Conservation (phyloP, 176 grass and related monocot genomes). For the Pontederia paniculata region DNA sequence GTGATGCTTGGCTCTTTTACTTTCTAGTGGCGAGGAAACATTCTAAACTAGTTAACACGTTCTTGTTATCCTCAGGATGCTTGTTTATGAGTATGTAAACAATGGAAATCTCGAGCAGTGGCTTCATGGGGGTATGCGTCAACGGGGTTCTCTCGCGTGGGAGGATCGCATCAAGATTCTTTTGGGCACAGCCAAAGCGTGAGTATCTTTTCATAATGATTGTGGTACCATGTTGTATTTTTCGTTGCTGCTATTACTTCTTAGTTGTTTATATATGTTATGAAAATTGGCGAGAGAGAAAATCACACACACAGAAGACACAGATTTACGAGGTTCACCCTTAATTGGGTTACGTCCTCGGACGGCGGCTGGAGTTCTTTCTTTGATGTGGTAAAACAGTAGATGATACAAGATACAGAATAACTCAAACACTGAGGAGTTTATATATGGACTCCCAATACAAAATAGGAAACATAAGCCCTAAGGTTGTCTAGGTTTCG, state of each 20-base stretch:
- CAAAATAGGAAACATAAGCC: too few relatives aligned
- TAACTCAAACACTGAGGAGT: too few relatives aligned
- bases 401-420: too few relatives aligned
- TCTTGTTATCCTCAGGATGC: slow-evolving; percentile 43
- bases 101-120: slow-evolving; percentile 81
- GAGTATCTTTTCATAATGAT: slow-evolving; percentile 24
- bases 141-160: slow-evolving; percentile 59
- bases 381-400: too few relatives aligned
- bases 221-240: slow-evolving; percentile 9
- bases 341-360: too few relatives aligned
- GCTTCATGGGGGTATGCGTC: slow-evolving; percentile 86
- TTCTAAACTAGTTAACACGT: background rate
- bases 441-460: too few relatives aligned
- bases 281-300: too few relatives aligned
- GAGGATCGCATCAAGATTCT: slow-evolving; percentile 69
- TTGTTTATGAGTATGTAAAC: slow-evolving; percentile 81
- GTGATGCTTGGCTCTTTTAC: background rate
- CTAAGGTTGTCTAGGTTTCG: too few relatives aligned
- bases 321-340: too few relatives aligned
- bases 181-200: slow-evolving; percentile 83
- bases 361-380: too few relatives aligned
- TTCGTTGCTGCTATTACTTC: background rate
- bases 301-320: too few relatives aligned
- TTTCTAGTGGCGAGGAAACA: too few relatives aligned
- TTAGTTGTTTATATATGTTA: background rate